Evolutionary conservation across 495 filamentous ascomycete genomes (phyloP).

Genomic region (Aspergillus cavernicola): DNA sequence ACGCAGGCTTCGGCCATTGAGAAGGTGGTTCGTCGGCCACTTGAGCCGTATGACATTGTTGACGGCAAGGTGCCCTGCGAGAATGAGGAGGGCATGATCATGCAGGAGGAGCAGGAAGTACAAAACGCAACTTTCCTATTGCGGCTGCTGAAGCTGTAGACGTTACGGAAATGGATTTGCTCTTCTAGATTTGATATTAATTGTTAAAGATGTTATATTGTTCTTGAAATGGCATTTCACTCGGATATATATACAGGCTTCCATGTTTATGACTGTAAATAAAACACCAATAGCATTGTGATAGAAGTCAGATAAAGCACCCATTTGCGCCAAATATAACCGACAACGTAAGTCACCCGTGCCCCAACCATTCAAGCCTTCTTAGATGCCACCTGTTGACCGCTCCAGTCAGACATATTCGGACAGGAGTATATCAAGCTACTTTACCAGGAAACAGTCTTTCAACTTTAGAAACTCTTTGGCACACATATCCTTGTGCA

Average conservation of each 20-base stretch:
- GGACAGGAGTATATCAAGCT: background rate
- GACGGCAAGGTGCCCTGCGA: slow-evolving; percentile 59
- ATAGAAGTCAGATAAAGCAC: background rate
- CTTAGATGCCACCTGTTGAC: slow-evolving; percentile 36
- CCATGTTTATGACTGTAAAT: too few species aligned
- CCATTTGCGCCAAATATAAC: slow-evolving; percentile 4
- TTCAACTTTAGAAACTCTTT: slow-evolving; percentile 84
- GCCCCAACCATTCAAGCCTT: slow-evolving; percentile 26
- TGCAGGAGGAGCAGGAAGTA: slow-evolving; percentile 85
- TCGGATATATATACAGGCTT: background rate
- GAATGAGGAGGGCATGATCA: slow-evolving; percentile 59
- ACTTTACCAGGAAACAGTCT: slow-evolving; percentile 78
- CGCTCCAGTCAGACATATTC: slow-evolving; percentile 3
- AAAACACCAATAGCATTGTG: background rate
- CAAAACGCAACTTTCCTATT: slow-evolving; percentile 83
- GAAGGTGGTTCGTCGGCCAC: slow-evolving; percentile 73
- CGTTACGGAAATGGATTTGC: background rate
- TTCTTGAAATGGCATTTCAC: slow-evolving; percentile 9
- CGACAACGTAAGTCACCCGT: too few species aligned
- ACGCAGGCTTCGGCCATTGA: slow-evolving; percentile 64
- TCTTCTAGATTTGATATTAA: background rate
- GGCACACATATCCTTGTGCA: slow-evolving; percentile 87
- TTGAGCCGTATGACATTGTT: slow-evolving; percentile 67
- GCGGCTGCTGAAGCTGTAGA: slow-evolving; percentile 72
- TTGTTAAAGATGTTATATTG: slow-evolving; percentile 4